Percentiles rank a stretch among this genome's conserved stretches.
These are phyloP conservation scores for Nelumbo lutea DNA, from an alignment of 164 flowering plant genomes.

Conservation along the genomic window DNA sequence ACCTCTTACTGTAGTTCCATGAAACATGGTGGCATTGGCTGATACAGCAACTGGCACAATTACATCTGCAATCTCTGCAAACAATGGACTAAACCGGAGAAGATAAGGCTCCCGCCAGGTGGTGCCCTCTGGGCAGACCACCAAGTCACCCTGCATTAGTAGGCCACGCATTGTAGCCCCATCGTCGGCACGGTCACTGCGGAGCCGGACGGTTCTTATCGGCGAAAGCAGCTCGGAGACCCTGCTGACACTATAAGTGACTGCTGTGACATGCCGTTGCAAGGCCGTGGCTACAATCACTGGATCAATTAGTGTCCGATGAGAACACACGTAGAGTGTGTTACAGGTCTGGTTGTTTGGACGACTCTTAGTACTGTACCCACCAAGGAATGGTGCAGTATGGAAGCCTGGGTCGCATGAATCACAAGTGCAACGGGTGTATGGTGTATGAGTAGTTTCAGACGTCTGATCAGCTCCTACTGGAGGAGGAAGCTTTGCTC, in stretches of 20 bases:
- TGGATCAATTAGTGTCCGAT: slow-evolving; percentile 20
- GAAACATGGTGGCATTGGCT: slow-evolving; percentile 18
- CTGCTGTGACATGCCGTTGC: slow-evolving; percentile 13
- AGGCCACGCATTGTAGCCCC: not conserved
- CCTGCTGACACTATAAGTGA: slow-evolving; percentile 19
- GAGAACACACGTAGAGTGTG: slow-evolving; percentile 20
- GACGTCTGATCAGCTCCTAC: not conserved
- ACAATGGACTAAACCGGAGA: slow-evolving; percentile 29
- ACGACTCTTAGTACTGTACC: not conserved
- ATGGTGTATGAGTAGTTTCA: not conserved
- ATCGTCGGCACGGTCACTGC: slow-evolving; percentile 17
- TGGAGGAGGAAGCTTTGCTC: slow-evolving; percentile 6
- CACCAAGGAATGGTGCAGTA: not conserved
- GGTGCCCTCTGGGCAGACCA: slow-evolving; percentile 37
- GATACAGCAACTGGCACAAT: slow-evolving; percentile 28
- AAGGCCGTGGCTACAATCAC: slow-evolving; percentile 9
- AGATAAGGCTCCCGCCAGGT: slow-evolving; percentile 33
- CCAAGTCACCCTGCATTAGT: slow-evolving; percentile 11
- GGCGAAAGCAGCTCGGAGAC: slow-evolving; percentile 20
- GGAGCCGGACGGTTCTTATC: slow-evolving; percentile 13
- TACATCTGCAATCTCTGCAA: slow-evolving; percentile 19
- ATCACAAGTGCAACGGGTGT: slow-evolving; percentile 7
- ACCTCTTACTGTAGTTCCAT: slow-evolving; percentile 29
- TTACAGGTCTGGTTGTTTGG: not conserved
- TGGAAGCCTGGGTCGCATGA: slow-evolving; percentile 2